Conservation (phyloP, 495 filamentous ascomycete genomes). For the Penicilliopsis zonata region DNA sequence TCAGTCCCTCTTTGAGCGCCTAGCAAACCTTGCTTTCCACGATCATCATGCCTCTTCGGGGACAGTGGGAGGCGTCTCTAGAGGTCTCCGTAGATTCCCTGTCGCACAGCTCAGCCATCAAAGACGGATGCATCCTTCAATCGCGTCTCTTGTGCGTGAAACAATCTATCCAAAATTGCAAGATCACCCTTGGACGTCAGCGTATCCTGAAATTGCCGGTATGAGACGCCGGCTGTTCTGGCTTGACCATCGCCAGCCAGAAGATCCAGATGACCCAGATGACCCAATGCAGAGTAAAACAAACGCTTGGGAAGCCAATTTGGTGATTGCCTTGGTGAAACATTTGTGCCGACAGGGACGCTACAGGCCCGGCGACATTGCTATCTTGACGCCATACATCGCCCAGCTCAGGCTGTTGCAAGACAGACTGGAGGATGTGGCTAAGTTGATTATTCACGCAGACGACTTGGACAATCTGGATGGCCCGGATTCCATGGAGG, state of each 20-base stretch:
- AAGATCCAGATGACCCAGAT: conserved; percentile 25
- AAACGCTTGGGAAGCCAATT: too few species aligned
- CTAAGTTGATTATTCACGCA: conserved; percentile 33
- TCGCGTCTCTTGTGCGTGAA: conserved; percentile 43
- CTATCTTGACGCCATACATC: conserved; percentile 59
- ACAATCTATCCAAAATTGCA: conserved; percentile 52
- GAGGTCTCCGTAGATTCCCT: too few species aligned
- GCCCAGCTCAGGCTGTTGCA: conserved; percentile 47
- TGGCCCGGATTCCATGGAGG: conserved; percentile 18
- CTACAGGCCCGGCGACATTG: conserved; percentile 52
- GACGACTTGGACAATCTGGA: conserved; percentile 47
- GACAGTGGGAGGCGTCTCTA: too few species aligned
- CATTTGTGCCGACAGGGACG: conserved; percentile 54
- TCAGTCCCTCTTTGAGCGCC: conserved; percentile 51
- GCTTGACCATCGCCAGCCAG: conserved; percentile 51
- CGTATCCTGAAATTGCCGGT: conserved; percentile 46
- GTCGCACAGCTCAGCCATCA: conserved; percentile 47
- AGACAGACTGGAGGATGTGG: conserved; percentile 11
- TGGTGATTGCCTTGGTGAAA: conserved; percentile 47
- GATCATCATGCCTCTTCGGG: conserved; percentile 56
- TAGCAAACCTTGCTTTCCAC: conserved; percentile 31
- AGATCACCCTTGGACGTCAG: conserved; percentile 34
- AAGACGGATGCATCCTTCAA: conserved; percentile 61
- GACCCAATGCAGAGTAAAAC: conserved; percentile 38
- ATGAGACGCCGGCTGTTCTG: conserved; percentile 57